Base-by-base conservation (phyloP, 208 protist genomes). In the Leishmania aethiopica region DNA sequence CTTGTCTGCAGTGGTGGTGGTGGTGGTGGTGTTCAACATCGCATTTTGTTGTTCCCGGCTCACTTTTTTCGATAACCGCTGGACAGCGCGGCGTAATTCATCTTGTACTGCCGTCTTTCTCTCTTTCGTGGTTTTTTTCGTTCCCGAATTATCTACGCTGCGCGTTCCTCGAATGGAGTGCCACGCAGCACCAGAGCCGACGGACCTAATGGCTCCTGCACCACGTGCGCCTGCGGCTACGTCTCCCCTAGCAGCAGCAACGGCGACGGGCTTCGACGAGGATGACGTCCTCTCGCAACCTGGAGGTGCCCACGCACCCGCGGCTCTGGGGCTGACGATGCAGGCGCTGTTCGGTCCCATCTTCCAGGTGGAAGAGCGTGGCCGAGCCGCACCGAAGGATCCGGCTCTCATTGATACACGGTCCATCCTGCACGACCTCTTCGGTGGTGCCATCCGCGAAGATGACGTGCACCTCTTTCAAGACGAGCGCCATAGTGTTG, bases 331-430 rank as follows among this genome's bases (percentile, higher is more conserved):
- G 11, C 75, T 90, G 5, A 82, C 87, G 0, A 85, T 95, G 78
- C 70, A 90, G 69, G 84, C 90, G 53, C 79, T 96, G 19, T 96
- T 96, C 79, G 92, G 92, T 35, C 83, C 88, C n/a, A 81, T 89
- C 72, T 94, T 96, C 72, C 84, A 85, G 19, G 79, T 88, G 35
- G 78, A 86, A 32, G 74, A 86, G 47, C 42, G 53, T n/a, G 79
- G 84, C 37, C 47, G 22, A 2, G 25, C 42, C 42, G 77, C 81
- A 13, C 75, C 83, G 2, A 79, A 86, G 40, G 92, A 95, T 75
- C 94, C 94, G 2, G 84, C 77, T 35, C 59, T 97, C 35, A 67
- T 95, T 7, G 92, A 96, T 69, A 94, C 91, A 47, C 89, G 89
- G 10, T 81, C 71, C n/a, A 88, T 96, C 42, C 82, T 97, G 32